Evolutionary conservation across 1,284 basidiomycete species (phyloP), one percentile per base, ranked within the genome.

Genomic region (Malassezia globosa): DNA sequence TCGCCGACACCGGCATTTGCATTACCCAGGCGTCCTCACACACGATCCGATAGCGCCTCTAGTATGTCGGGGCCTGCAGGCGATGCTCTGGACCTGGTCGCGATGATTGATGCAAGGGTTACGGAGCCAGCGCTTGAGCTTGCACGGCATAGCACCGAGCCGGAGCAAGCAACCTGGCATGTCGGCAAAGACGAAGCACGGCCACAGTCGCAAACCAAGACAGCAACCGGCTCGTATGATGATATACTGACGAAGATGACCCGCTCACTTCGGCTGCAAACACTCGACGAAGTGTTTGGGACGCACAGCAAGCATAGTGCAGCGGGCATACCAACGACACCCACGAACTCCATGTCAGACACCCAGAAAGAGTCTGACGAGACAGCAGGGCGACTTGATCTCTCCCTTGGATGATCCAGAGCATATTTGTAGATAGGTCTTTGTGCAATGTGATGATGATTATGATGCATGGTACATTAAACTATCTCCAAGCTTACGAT

Each of bases 1-100:
- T 44, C 48, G 37, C 37, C 48, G 21, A 25, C 42, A 23, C 37
- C 49, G 16, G 49, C 49, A 5, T 46, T 51, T 42, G 44, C 38
- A 8, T 33, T 51, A 11, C 23, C 43, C 3, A 37, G 37, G 11
- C 42, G 16, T 16, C 29, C 11, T 3, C 29, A 16, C 29, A n/a
- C n/a, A n/a, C n/a, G n/a, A n/a, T n/a, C n/a, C n/a, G n/a, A n/a
- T n/a, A n/a, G n/a, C n/a, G n/a, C n/a, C n/a, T n/a, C n/a, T n/a
- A n/a, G n/a, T n/a, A 31, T 5, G 29, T 31, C 29, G 2, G 16
- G 11, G 29, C 29, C 29, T n/a, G n/a, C n/a, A 4, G 43, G 46
- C 37, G 49, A 51, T 24, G 24, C 44, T 18, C 16, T 42, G 7
- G 49, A 45, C n/a, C 36, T 51, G 13, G 43, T 51, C 19, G 31